Conservation (phyloP, 1,284 basidiomycete species). For the Polyporus tsugae region DNA sequence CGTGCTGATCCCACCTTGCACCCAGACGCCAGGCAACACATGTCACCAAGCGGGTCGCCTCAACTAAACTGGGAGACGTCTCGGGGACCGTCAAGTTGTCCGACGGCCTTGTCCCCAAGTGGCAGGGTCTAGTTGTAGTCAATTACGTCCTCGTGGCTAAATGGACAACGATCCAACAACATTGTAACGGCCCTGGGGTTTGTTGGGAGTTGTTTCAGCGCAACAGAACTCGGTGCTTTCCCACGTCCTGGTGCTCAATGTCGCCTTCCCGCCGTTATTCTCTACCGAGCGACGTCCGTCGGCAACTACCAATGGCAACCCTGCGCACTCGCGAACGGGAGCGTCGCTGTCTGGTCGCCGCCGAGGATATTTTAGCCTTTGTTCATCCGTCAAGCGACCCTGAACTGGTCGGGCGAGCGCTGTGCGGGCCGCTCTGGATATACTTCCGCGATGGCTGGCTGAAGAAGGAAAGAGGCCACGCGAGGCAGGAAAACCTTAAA, state of each 20-base stretch:
- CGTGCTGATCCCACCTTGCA: neutral
- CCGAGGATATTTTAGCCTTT: neutral
- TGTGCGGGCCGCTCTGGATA: neutral
- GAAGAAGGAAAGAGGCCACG: constrained; percentile 32
- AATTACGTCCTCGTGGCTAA: constrained; percentile 10
- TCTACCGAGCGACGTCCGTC: constrained; percentile 16
- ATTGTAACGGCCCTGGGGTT: constrained; percentile 17
- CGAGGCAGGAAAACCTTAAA: constrained; percentile 15
- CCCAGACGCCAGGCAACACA: constrained; percentile 8
- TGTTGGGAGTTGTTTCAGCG: constrained; percentile 7
- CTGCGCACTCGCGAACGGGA: neutral
- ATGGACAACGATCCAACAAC: constrained; percentile 2
- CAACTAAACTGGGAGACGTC: neutral
- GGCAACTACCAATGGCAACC: constrained; percentile 13
- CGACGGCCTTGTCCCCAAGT: constrained; percentile 3
- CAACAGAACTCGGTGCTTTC: neutral
- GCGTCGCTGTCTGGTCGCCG: constrained; percentile 14
- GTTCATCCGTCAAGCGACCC: neutral
- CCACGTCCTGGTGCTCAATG: neutral
- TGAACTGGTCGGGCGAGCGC: neutral
- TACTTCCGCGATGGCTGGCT: constrained; percentile 24
- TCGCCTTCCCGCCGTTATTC: constrained; percentile 13
- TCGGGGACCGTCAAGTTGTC: neutral
- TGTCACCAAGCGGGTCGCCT: neutral
- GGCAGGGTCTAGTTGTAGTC: neutral